Conservation (phyloP, 352 stramenopile species). For the Globisporangium irregulare region DNA sequence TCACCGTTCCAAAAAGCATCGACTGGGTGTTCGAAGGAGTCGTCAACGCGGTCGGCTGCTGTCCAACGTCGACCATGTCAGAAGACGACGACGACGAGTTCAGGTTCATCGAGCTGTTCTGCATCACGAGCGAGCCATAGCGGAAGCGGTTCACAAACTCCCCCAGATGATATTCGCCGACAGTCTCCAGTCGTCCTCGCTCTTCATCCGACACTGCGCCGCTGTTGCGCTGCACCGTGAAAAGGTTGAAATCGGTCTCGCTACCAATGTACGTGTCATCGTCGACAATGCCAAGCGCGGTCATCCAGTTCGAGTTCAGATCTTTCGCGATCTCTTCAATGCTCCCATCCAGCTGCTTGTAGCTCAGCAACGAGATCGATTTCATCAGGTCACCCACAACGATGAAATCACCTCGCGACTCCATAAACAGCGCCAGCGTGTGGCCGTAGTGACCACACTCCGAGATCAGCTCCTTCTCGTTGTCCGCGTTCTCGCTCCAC, state of each 20-base stretch:
- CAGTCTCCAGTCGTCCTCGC: slow-evolving; percentile 88
- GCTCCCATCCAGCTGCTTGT: slow-evolving; percentile 88
- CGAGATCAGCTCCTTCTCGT: slow-evolving; percentile 88
- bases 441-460: slow-evolving; percentile 95
- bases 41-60: slow-evolving; percentile 6
- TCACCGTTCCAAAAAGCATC: slow-evolving; percentile 95
- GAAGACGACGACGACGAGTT: slow-evolving; percentile 14
- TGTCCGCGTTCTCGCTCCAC: slow-evolving; percentile 87
- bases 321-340: slow-evolving; percentile 97
- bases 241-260: slow-evolving; percentile 95
- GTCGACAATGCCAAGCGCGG: slow-evolving; percentile 91
- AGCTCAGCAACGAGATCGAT: slow-evolving; percentile 94
- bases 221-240: slow-evolving; percentile 92
- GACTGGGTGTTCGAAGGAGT: slow-evolving; percentile 28
- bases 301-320: slow-evolving; percentile 97
- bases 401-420: slow-evolving; percentile 93
- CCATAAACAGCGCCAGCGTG: slow-evolving; percentile 94
- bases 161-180: slow-evolving; percentile 94
- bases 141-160: slow-evolving; percentile 97
- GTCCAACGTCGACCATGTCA: slow-evolving; percentile 56
- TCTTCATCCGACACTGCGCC: slow-evolving; percentile 92
- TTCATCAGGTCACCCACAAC: slow-evolving; percentile 97
- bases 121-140: slow-evolving; percentile 94
- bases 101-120: slow-evolving; percentile 41
- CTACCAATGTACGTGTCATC: slow-evolving; percentile 95